A percentile compares a stretch with the other conserved stretches of the same genome.
Conservation (phyloP, 2,329 filamentous ascomycete species). For the Exutisphaerella laricina region DNA sequence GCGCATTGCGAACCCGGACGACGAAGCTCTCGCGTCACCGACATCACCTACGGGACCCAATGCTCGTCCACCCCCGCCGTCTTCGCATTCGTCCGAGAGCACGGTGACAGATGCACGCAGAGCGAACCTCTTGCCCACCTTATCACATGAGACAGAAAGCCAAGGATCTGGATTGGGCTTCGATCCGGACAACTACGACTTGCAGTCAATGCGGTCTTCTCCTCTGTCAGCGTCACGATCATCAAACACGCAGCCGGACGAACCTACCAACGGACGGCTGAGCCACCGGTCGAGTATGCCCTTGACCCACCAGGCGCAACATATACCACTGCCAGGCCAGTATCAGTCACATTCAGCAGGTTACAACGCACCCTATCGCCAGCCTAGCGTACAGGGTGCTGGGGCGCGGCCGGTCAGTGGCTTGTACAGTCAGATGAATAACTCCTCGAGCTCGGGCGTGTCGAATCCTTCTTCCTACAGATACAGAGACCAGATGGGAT, state of each 20-base stretch:
- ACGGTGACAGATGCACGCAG: slow-evolving; percentile 36
- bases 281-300: slow-evolving; percentile 42
- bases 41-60: slow-evolving; percentile 14
- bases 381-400: slow-evolving; percentile 28
- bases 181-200: slow-evolving; percentile 37
- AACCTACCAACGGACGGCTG: slow-evolving; percentile 29
- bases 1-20: slow-evolving; percentile 94
- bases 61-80: slow-evolving; percentile 24
- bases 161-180: slow-evolving; percentile 37
- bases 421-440: slow-evolving; percentile 47
- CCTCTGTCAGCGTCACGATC: slow-evolving; percentile 9
- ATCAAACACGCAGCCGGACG: slow-evolving; percentile 11
- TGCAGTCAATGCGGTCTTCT: slow-evolving; percentile 15
- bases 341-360: slow-evolving; percentile 20
- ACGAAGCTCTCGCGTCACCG: slow-evolving; percentile 41
- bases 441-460: slow-evolving; percentile 41
- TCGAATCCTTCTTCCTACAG: slow-evolving; percentile 39
- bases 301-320: slow-evolving; percentile 39
- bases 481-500: slow-evolving; percentile 42
- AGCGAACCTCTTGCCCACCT: slow-evolving; percentile 31
- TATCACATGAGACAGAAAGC: slow-evolving; percentile 32
- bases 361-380: slow-evolving; percentile 22
- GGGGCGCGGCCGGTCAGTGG: slow-evolving; percentile 38
- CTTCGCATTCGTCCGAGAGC: slow-evolving; percentile 33
- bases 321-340: slow-evolving; percentile 36